Base-by-base conservation (phyloP, 495 filamentous ascomycete species). In the Daldinia concentrica region DNA sequence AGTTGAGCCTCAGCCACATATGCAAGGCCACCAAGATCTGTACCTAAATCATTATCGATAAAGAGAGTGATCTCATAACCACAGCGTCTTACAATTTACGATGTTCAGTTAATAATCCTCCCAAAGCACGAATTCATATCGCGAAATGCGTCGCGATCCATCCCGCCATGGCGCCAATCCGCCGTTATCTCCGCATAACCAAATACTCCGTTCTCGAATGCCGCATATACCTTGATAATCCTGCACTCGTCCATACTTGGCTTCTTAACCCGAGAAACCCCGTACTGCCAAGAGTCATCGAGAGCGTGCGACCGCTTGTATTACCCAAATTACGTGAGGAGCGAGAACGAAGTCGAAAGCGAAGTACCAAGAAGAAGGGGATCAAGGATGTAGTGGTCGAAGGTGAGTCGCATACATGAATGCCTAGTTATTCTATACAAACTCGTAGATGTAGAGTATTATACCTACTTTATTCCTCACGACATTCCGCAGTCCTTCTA, bases 201-300 rank as follows among this genome's bases (percentile, higher is more conserved):
- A 91, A 93, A 76, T 91, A 92, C 79, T 96, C 95, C 17, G 93
- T 97, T 62, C 86, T 99, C 52, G 95, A 99, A 85, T 92, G 90
- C 56, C 93, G 95, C 43, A 95, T 99, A 73, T 99, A 97, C 80
- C 88, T 97, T 50, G 95, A 98, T 64, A 93, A 92, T 63, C 95
- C 95, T 2, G 87, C 91, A 7, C 90, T 96, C 50, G 84, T 83
- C 6, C 86, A 90, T 43, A 84, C 89, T 66, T 99, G 95, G 95
- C 89, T 99, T 8, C 86, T 97, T 51, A 88, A 88, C 68, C 79
- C 90, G 17, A 86, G 88, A 51, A 83, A 92, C 66, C 89, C 91
- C 1, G 86, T 93, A 30, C 86, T 99, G 9, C 90, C 90, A 12
- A 90, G 90, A 60, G 88, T 98, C 68, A 93, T 98, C 62, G 86